A percentile compares a stretch with the other conserved stretches of the same genome.
phyloP scores from a whole-genome alignment of 441 rosid genomes.

The Adansonia rubrostipa region DNA sequence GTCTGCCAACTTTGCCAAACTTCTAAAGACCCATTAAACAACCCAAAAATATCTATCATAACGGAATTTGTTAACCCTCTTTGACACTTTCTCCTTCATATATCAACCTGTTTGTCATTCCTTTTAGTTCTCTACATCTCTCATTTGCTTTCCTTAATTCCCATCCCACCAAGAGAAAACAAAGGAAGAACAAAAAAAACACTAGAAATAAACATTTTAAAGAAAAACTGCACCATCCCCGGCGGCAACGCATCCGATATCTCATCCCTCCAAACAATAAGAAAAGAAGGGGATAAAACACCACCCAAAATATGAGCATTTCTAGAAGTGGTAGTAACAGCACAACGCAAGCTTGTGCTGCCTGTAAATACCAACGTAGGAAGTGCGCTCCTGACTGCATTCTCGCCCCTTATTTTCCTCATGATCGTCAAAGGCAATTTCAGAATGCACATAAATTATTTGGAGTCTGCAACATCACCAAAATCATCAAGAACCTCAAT shows the following conservation, averaged over 20 bases:
- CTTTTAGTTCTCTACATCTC: slow-evolving; percentile 59
- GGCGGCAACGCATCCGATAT: slow-evolving; percentile 67
- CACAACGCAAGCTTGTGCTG: slow-evolving; percentile 86
- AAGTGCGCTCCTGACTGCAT: too few species aligned
- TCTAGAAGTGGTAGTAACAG: slow-evolving; percentile 33
- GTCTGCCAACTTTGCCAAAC: slow-evolving; percentile 3
- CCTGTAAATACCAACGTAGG: slow-evolving; percentile 93
- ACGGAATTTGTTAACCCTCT: slow-evolving; percentile 47
- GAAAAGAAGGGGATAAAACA: slow-evolving; percentile 14
- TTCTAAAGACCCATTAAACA: background rate
- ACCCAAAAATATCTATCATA: slow-evolving; percentile 18
- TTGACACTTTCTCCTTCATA: slow-evolving; percentile 28
- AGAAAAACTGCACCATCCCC: slow-evolving; percentile 44
- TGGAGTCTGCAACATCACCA: slow-evolving; percentile 88
- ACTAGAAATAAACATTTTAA: slow-evolving; percentile 25
- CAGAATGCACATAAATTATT: slow-evolving; percentile 63
- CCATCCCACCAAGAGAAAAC: slow-evolving; percentile 50
- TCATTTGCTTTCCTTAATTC: slow-evolving; percentile 32
- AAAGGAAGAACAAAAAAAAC: slow-evolving; percentile 32
- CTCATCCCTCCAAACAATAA: slow-evolving; percentile 41
- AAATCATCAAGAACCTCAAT: slow-evolving; percentile 67
- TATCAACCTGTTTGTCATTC: slow-evolving; percentile 39
- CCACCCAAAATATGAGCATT: slow-evolving; percentile 33
- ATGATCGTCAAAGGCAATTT: too few species aligned
- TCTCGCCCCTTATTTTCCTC: too few species aligned